Conservation (phyloP, 768 basidiomycete species). For the Floccularia luteovirens region DNA sequence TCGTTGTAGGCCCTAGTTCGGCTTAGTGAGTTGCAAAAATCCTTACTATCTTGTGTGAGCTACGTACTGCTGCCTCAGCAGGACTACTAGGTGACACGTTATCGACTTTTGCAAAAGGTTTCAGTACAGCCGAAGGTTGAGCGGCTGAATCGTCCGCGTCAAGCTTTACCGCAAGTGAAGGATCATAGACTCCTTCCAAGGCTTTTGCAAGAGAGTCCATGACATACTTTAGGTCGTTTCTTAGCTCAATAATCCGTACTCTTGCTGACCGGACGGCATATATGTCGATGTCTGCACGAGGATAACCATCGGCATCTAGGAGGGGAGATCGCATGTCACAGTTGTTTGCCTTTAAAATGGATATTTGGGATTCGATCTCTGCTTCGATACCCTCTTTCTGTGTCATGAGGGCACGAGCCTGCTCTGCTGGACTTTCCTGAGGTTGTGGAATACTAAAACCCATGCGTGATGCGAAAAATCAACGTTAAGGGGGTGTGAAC, state of each 20-base stretch:
- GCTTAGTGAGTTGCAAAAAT: constrained; percentile 2
- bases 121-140: constrained; percentile 8
- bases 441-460: constrained; percentile 34
- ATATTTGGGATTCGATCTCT: constrained; percentile 55
- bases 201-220: constrained; percentile 62
- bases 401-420: constrained; percentile 56
- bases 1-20: constrained; percentile 51
- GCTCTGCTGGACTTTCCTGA: constrained; percentile 38
- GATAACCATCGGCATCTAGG: constrained; percentile 85
- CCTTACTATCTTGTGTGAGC: neutral
- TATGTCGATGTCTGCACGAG: constrained; percentile 79
- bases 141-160: constrained; percentile 11
- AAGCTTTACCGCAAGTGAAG: constrained; percentile 18
- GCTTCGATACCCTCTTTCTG: constrained; percentile 68
- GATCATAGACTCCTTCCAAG: constrained; percentile 65
- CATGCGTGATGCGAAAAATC: too few relatives aligned
- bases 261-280: constrained; percentile 72
- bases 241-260: constrained; percentile 68
- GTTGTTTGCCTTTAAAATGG: constrained; percentile 56
- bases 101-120: constrained; percentile 78
- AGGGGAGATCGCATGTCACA: constrained; percentile 67
- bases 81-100: constrained; percentile 77
- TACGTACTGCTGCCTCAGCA: constrained; percentile 67
- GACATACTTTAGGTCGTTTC: constrained; percentile 66
- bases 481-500: too few relatives aligned